Base-by-base conservation (phyloP, 169 alveolate species). In the Theileria annulata region DNA sequence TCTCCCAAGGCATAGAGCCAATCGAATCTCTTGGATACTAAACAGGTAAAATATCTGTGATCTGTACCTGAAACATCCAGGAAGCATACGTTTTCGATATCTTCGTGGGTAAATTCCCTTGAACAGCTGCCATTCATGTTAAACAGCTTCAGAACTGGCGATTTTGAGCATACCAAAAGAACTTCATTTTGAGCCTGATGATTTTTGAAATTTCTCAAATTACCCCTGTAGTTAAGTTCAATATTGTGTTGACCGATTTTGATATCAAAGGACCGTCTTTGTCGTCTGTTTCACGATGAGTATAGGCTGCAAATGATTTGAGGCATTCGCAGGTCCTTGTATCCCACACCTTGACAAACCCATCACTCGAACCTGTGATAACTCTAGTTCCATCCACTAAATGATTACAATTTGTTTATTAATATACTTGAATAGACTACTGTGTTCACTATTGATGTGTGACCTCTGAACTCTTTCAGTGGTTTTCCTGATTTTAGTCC, bases 291-390 rank as follows among this genome's bases (percentile, higher is more conserved):
- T 77, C 88, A 15, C 59, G 72, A 47, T 75, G 83, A 30, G 84
- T 75, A 77, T 42, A 85, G 15, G 91, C 93, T 66, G 79, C 75
- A 81, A 87, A 90, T 23, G 94, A 79, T 72, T 80, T 71, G 37
- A 90, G 73, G 56, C 90, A 75, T 49, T 90, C 93, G 60, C 88
- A 75, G 2, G 83, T 87, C 70, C 88, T 86, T 56, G 88, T 79
- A 74, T 90, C 90, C 89, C 91, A 90, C 77, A 90, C 67, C 78
- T 68, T 87, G 59, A 90, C 85, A 68, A 85, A 87, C 8, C 94
- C 94, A 59, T 90, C 93, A 63, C 91, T 88, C 21, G 93, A 84
- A 3, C 92, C 94, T 25, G 93, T 87, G 64, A 90, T 87, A n/a
- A 90, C 90, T 72, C 70, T 86, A 0, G 91, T 80, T 47, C 91